Evolutionary conservation across 768 basidiomycete species (phyloP).

Genomic region (Boletellus ananas): DNA sequence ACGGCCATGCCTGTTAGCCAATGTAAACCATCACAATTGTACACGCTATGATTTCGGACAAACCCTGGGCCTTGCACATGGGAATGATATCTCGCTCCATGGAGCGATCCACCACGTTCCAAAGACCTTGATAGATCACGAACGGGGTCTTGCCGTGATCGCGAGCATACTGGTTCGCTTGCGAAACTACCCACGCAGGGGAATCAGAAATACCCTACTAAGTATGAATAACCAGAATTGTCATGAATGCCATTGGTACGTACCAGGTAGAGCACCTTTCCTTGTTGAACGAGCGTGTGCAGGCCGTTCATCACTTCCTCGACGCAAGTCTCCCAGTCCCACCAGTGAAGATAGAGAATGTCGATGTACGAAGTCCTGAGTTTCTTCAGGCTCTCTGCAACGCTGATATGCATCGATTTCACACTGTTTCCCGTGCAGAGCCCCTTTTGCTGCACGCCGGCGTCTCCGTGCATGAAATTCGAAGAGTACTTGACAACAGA

Average conservation of each 20-base stretch:
- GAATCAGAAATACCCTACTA: slow-evolving; percentile 38
- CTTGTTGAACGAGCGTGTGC: slow-evolving; percentile 39
- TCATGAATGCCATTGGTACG: not conserved
- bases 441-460: slow-evolving; percentile 15
- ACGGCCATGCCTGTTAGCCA: slow-evolving; percentile 23
- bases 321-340: slow-evolving; percentile 44
- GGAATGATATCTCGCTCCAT: slow-evolving; percentile 54
- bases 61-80: slow-evolving; percentile 29
- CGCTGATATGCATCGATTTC: slow-evolving; percentile 31
- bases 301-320: slow-evolving; percentile 45
- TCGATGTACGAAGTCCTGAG: slow-evolving; percentile 59
- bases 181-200: slow-evolving; percentile 48
- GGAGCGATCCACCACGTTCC: slow-evolving; percentile 41
- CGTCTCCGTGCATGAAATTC: slow-evolving; percentile 13
- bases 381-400: slow-evolving; percentile 39
- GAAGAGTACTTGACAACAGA: slow-evolving; percentile 17
- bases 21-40: slow-evolving; percentile 7
- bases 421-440: slow-evolving; percentile 37
- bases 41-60: slow-evolving; percentile 5
- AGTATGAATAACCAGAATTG: too few species aligned
- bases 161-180: slow-evolving; percentile 49
- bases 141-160: slow-evolving; percentile 49
- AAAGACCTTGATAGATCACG: slow-evolving; percentile 47
- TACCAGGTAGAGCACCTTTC: slow-evolving; percentile 43
- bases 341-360: slow-evolving; percentile 52